Percentiles rank a stretch among this genome's conserved stretches.
Conservation (phyloP, 306 rosid species). For the Fragaria vesca region DNA sequence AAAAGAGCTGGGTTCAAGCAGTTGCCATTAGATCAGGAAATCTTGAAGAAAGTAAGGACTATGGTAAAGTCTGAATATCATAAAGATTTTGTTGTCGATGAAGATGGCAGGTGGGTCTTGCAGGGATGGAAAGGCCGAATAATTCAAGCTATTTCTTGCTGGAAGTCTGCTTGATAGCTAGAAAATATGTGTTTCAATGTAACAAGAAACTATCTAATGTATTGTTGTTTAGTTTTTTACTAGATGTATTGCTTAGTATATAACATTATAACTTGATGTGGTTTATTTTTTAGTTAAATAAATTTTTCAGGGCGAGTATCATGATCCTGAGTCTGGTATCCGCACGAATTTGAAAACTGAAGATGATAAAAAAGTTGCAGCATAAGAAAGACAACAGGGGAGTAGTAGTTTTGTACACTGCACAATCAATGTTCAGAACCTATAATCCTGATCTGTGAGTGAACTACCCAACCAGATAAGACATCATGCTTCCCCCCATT, state of each 20-base stretch:
- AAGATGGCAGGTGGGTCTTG: slow-evolving; percentile 73
- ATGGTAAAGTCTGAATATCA: slow-evolving; percentile 61
- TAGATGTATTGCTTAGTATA: neutral
- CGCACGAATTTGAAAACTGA: neutral
- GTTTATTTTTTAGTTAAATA: neutral
- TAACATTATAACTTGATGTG: neutral
- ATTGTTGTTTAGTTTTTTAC: neutral
- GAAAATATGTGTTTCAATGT: neutral
- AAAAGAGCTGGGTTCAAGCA: slow-evolving; percentile 74
- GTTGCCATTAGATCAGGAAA: slow-evolving; percentile 42
- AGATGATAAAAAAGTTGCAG: slow-evolving; percentile 1
- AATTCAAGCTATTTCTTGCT: slow-evolving; percentile 59
- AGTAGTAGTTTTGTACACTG: slow-evolving; percentile 32
- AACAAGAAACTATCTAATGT: neutral
- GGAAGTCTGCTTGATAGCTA: slow-evolving; percentile 55
- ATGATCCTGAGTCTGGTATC: neutral
- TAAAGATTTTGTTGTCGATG: slow-evolving; percentile 62
- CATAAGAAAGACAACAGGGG: neutral
- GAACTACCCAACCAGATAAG: slow-evolving; percentile 21
- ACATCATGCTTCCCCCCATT: slow-evolving; percentile 30
- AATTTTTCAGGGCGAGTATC: neutral
- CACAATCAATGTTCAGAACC: slow-evolving; percentile 39
- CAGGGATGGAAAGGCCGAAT: slow-evolving; percentile 91
- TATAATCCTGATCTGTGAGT: slow-evolving; percentile 23
- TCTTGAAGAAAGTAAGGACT: slow-evolving; percentile 39